Base-by-base conservation (phyloP, 2,329 filamentous ascomycete genomes). In the Paecilomyces dactylethromorphus region DNA sequence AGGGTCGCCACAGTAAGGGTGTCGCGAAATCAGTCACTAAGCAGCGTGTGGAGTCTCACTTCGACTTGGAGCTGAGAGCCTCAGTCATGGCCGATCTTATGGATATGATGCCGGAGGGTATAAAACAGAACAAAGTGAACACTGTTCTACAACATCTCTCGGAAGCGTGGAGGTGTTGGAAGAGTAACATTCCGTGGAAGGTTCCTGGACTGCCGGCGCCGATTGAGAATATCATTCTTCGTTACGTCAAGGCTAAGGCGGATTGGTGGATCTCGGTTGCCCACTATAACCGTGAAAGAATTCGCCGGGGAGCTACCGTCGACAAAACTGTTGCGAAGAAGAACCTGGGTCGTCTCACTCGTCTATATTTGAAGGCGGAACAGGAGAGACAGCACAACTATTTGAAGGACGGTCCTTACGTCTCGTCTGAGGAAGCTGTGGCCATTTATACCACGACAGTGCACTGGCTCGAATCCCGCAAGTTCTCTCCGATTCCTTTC, bases 91-190 rank as follows among this genome's bases (percentile, higher is more conserved):
- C 93, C 52, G 94, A 99, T 76, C 81, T 99, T 55, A 97, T 97
- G 90, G 94, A 99, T 70, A 99, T 99, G 95, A 99, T 99, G 94
- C 94, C 94, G 0, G 95, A 99, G 73, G 94, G 94, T 65, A 97
- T 99, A 79, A 97, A 97, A 76, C 94, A 99, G 74, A 99, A 94
- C 80, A 99, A 99, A 79, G 92, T 99, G 75, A 96, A 99, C 75
- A 96, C 92, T 1, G 93, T 99, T 52, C 80, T 99, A 57, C 94
- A 97, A 71, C 95, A 99, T 82, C 79, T 99, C 50, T 97, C 93
- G 0, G 94, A 99, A 79, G 94, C 94, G 13, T 99, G 94, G 94
- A 86, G 94, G 78, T 99, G 94, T 79, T 99, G 94, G 94, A 99
- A 99, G 87, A 97, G 92, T 78, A 99, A 99, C 71, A 99, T 99